These are phyloP conservation scores for Eucalyptus erythrocorys DNA, from an alignment of 345 rosid genomes.

Conservation along the genomic window DNA sequence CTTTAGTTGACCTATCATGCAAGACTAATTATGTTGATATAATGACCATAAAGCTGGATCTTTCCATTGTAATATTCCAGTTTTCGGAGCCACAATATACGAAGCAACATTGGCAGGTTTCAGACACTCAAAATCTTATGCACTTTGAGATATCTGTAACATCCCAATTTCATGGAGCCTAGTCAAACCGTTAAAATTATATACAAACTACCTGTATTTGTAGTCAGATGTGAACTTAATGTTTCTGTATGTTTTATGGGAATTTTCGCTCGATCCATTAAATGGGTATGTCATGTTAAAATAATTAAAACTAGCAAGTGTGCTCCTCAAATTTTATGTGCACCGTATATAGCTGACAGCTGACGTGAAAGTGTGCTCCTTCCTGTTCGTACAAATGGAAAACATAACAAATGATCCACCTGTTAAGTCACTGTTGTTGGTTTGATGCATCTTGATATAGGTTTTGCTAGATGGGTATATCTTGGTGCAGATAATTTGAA, in stretches of 20 bases:
- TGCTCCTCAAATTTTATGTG: not conserved
- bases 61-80: not conserved
- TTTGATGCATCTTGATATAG: not conserved
- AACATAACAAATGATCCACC: not conserved
- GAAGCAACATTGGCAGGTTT: not conserved
- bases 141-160: not conserved
- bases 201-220: not conserved
- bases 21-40: not conserved
- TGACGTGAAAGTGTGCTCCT: not conserved
- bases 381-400: not conserved
- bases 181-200: not conserved
- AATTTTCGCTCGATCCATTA: not conserved
- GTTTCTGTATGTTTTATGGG: not conserved
- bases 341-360: not conserved
- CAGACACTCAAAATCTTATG: not conserved
- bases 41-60: not conserved
- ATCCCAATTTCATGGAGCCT: not conserved
- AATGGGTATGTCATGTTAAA: not conserved
- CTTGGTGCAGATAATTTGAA: not conserved
- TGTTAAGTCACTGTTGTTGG: not conserved
- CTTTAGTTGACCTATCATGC: not conserved
- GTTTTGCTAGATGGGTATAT: not conserved
- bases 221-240: not conserved
- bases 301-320: not conserved
- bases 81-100: not conserved